Base-by-base conservation (phyloP, 768 basidiomycete species). In the Clavulina sp. region DNA sequence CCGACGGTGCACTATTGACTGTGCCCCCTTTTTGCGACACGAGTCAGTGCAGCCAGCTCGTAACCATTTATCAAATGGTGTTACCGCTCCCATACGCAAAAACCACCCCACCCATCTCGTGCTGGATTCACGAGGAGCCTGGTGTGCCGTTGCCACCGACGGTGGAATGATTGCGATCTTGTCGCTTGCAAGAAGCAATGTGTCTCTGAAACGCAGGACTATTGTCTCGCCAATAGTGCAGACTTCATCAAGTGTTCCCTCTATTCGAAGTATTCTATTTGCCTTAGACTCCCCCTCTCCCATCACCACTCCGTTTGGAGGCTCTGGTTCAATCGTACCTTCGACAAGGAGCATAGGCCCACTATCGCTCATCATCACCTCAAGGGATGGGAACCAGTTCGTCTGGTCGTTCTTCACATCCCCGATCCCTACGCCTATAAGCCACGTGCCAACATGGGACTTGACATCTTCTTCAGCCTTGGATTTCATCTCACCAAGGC, bases 111-210 rank as follows among this genome's bases (percentile, higher is more conserved):
- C 77, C 2, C 71, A 74, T 21, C 66, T 88, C 21, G 72, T 79
- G 1, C 66, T 89, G 18, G 77, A 82, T 55, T 71, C 73, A 26
- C 62, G 60, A 3, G 84, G 83, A 2, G 62, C 68, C 21, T 72
- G 73, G 57, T 77, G 78, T 54, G 84, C 84, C 2, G 76, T 80
- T 16, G 86, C 85, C 4, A 85, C 83, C 13, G 70, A 72, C 13
- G 69, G 71, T 0, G 87, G 88, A 1, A 60, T 71, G 2, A 70
- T 89, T 49, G 72, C 73, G 33, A 64, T 80, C 13, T 89, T 78
- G 77, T 64, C 64, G n/a, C 63, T 84, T 26, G 54, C 53, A 26
- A 47, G 52, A 2, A 56, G 57, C 19, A 48, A 2, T 31, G 34
- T 23, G 13, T 7, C 16, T 21, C 19, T 56, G 28, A 21, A 47